Evolutionary conservation across 139 green algal species (phyloP).

Genomic region (Tetraselmis striata): DNA sequence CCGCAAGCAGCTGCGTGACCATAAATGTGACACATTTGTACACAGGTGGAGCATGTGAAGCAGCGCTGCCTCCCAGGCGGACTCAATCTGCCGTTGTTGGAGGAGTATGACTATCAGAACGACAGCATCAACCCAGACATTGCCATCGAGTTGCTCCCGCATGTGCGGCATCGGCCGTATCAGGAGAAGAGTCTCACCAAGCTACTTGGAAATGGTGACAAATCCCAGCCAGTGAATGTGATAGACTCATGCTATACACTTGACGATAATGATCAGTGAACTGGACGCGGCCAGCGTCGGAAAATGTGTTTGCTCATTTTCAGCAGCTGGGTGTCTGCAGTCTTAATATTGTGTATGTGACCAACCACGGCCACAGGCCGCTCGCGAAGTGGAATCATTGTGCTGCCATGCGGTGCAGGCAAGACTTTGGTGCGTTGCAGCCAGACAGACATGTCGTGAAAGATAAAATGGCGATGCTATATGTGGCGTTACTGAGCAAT

Average conservation of each 20-base stretch:
- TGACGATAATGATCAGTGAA: no score
- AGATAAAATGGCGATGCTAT: no score
- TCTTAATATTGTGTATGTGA: no score
- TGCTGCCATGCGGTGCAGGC: constrained; percentile 94
- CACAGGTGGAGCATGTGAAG: constrained; percentile 97
- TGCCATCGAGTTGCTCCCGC: constrained; percentile 84
- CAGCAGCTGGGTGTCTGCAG: no score
- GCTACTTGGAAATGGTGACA: constrained; percentile 97
- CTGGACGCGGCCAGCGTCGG: no score
- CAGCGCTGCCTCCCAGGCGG: constrained; percentile 78
- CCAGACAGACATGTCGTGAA: no score
- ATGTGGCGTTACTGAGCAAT: no score
- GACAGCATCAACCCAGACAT: constrained; percentile 60
- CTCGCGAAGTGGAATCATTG: constrained; percentile 78
- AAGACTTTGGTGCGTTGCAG: constrained; percentile 74
- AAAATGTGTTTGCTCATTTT: no score
- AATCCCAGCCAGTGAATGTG: no score
- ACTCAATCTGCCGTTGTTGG: constrained; percentile 94
- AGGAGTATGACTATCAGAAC: constrained; percentile 97
- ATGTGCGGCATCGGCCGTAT: constrained; percentile 78
- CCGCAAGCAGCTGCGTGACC: no score
- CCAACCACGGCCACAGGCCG: not conserved
- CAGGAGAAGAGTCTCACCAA: constrained; percentile 94
- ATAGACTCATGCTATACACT: no score
- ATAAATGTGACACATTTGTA: no score